phyloP scores from a whole-genome alignment of 2,329 filamentous ascomycete species.

The Tolypocladium paradoxum region DNA sequence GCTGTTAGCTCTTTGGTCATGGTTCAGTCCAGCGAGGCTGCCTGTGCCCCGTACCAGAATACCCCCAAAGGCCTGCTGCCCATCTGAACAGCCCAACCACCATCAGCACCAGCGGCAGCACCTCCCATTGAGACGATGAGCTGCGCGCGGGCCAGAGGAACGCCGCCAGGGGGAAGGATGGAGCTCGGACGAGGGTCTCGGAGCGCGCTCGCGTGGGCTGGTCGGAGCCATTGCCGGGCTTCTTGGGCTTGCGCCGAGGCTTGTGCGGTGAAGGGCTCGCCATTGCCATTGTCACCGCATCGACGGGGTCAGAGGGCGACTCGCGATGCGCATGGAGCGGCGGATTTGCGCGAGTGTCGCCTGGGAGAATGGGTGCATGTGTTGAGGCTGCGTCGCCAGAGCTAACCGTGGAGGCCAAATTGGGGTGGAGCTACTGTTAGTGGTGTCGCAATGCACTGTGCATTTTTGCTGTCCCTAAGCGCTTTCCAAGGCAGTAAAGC shows the following conservation, averaged over 20 bases:
- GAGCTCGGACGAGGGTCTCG: constrained; percentile 42
- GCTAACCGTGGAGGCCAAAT: not conserved
- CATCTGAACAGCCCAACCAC: constrained; percentile 84
- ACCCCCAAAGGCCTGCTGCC: constrained; percentile 87
- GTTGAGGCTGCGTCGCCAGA: not conserved
- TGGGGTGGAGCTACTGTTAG: not conserved
- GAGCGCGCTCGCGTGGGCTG: constrained; percentile 16
- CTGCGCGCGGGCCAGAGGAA: constrained; percentile 88
- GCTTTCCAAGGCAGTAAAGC: not conserved
- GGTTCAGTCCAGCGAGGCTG: not conserved
- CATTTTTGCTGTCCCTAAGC: not conserved
- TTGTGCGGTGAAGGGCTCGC: constrained; percentile 46
- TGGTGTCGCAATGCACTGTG: not conserved
- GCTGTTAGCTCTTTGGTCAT: not conserved
- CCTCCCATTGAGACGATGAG: constrained; percentile 81
- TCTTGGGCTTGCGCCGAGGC: constrained; percentile 47
- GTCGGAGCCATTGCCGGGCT: constrained; percentile 29
- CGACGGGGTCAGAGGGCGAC: not conserved
- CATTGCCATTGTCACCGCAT: constrained; percentile 30
- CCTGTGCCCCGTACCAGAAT: constrained; percentile 55
- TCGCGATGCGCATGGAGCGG: not conserved
- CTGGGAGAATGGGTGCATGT: not conserved
- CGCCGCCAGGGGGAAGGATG: constrained; percentile 83
- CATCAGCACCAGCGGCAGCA: constrained; percentile 82
- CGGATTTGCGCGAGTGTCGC: not conserved